Evolutionary conservation across 164 flowering plant species (phyloP), one percentile per base, ranked within the genome.

Genomic region (Protea cynaroides): DNA sequence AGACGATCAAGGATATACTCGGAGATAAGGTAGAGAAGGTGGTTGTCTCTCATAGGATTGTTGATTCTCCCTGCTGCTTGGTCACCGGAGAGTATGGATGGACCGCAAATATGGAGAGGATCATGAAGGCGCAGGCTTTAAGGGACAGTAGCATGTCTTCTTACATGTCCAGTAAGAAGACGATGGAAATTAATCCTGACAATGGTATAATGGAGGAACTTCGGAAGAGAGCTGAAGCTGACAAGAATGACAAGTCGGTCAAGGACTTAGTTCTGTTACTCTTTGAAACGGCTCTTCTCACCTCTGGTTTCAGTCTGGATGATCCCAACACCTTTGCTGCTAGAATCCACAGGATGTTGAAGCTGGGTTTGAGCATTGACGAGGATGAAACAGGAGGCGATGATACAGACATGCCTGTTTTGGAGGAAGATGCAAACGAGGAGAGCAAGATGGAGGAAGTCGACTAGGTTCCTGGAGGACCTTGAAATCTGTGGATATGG

Each of bases 291-390:
- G 52, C 52, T 6, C 19, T 47, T 4, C 52, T 47, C 18, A 47
- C 52, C 17, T 47, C 52, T 14, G 52, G 52, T 15, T 47, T 47
- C 19, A 47, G 52, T 5, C n/a, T 47, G 18, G 52, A 47, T 14
- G 52, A 47, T 4, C 52, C 52, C 17, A 47, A 47, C 52, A 47
- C 52, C 19, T 47, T 47, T 15, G 52, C 52, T 47, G 52, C 52
- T 5, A 47, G 52, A 47, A 47, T 47, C 52, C 52, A 47, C 52
- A 47, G 52, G 52, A 47, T 47, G 52, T 47, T 47, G 52, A 47
- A 47, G 52, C 17, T 47, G 52, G 52, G 52, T 47, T n/a, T 47
- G 19, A 47, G 5, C 18, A 47, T 47, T 14, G 52, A 47, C n/a
- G 52, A 47, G n/a, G 49, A 44, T 11, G 49, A 44, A 44, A 44